Conservation (phyloP, 2,329 filamentous ascomycete species). For the Diaporthe vexans region DNA sequence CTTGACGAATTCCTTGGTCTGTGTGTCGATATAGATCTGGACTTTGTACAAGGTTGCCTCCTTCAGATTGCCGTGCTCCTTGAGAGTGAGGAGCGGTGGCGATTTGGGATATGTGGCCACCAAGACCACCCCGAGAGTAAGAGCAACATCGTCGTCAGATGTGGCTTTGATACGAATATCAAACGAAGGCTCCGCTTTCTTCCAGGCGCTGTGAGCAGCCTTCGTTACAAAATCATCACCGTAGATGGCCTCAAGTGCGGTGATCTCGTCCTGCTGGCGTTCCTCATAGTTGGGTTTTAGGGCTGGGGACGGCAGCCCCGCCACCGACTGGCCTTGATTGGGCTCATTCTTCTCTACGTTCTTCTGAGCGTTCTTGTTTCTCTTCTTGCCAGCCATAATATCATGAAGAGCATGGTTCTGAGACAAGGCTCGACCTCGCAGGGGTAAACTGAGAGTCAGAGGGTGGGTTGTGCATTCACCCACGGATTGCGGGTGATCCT, state of each 20-base stretch:
- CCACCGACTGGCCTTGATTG: conserved; percentile 67
- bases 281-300: conserved; percentile 80
- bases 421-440: background rate
- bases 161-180: conserved; percentile 83
- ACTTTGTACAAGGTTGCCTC: conserved; percentile 81
- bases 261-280: conserved; percentile 88
- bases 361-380: conserved; percentile 62
- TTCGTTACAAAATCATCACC: conserved; percentile 87
- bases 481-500: background rate
- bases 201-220: conserved; percentile 83
- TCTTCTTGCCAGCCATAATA: conserved; percentile 68
- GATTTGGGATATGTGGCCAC: conserved; percentile 94
- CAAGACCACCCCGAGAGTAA: conserved; percentile 83
- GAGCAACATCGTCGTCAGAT: conserved; percentile 78
- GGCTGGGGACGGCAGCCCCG: conserved; percentile 62
- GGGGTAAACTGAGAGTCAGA: background rate
- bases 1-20: conserved; percentile 66
- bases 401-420: conserved; percentile 45
- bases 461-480: background rate
- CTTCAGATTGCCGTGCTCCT: conserved; percentile 74
- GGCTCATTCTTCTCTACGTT: conserved; percentile 56
- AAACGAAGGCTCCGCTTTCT: conserved; percentile 88
- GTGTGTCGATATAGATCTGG: conserved; percentile 71
- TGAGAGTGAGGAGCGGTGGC: conserved; percentile 78
- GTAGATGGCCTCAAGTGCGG: conserved; percentile 89